Evolutionary conservation across 148 eudicot species (phyloP), one percentile per base, ranked within the genome.

Genomic region (Oxyria digyna): DNA sequence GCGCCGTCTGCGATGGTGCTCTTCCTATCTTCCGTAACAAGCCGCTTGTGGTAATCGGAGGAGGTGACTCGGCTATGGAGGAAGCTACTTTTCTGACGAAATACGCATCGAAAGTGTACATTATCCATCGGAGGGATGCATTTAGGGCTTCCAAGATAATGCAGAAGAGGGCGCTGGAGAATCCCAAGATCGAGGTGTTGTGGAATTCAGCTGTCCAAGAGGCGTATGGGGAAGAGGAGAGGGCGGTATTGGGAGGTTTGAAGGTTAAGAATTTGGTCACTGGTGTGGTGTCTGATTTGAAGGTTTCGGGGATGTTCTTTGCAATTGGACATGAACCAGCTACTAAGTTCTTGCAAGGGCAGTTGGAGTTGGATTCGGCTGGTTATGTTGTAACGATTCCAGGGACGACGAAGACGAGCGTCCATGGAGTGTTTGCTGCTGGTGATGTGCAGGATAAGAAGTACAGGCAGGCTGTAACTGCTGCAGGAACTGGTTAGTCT

Each of bases 371-470:
- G 72, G 87, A 83, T 75, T 66, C 80, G 0, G 89, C 81, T 67
- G 87, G 87, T 24, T 85, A 85, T 62, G 79, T 85, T 23, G 77
- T 77, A 27, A 85, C 89, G 0, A 79, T 70, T 72, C 80, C 85
- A 0, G 89, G 89, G 17, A 78, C 83, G 1, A 85, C 89, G 0
- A 14, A 48, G 69, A 85, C 89, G 9, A 85, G 87, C 68, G 82
- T 85, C 8, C 64, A 8, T 31, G 89, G 89, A 14, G 87, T 85
- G 32, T 85, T 83, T 74, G 89, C 89, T 10, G 87, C 89, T 1
- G 89, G 89, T 24, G 89, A 85, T 77, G 87, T 83, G 33, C 89
- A 85, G 81, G 89, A 85, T 73, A 85, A 85, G 82, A 85, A 85
- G 73, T 85, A 85, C 48, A 77, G 89, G 69, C 89, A 85, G 62